Evolutionary conservation across 139 green algal species (phyloP).

Genomic region (Tetratostichococcus sp.): DNA sequence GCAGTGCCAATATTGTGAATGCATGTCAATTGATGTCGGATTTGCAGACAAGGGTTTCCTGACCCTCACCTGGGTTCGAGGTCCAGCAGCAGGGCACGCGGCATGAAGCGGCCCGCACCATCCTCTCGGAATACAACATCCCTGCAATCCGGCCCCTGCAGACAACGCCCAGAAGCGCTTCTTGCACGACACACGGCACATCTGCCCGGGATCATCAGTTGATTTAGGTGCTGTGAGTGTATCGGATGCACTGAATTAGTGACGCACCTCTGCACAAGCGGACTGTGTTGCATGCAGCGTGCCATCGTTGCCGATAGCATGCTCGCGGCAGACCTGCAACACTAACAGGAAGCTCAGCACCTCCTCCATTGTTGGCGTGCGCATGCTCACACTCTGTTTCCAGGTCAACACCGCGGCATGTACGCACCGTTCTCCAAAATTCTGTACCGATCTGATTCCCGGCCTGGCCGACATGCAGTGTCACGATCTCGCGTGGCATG

Average conservation of each 20-base stretch:
- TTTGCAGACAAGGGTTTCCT: not conserved
- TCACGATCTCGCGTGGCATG: conserved; percentile 93
- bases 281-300: not conserved
- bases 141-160: conserved; percentile 79
- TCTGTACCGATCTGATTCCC: conserved; percentile 91
- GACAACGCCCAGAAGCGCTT: too few species aligned
- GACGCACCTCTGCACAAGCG: too few species aligned
- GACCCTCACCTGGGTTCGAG: conserved; percentile 80
- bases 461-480: conserved; percentile 89
- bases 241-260: too few species aligned
- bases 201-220: too few species aligned
- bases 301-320: not conserved
- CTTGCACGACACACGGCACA: too few species aligned
- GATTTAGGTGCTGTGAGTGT: not conserved
- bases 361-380: too few species aligned
- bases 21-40: too few species aligned
- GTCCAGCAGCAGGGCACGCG: conserved; percentile 91
- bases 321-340: not conserved
- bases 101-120: conserved; percentile 97
- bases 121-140: conserved; percentile 99
- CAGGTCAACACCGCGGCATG: too few species aligned
- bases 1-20: too few species aligned
- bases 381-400: not conserved
- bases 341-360: not conserved
- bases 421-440: conserved; percentile 77